Evolutionary conservation across 495 filamentous ascomycete species (phyloP).

Genomic region (Letharia lupina): DNA sequence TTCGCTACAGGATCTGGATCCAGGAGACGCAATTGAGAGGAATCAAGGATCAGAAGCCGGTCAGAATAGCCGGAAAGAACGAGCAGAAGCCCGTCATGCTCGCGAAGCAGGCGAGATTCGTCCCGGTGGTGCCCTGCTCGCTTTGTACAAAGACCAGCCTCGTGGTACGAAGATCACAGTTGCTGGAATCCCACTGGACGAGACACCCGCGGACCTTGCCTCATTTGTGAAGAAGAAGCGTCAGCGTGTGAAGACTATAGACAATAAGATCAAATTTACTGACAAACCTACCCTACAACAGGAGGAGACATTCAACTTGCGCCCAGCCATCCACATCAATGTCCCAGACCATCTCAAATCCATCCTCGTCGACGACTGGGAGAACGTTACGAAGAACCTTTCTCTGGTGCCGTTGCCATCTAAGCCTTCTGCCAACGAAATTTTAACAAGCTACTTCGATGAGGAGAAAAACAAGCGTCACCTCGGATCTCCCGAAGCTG

Average conservation of each 20-base stretch:
- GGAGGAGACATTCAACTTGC: slow-evolving; percentile 76
- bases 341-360: slow-evolving; percentile 80
- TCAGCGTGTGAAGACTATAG: neutral
- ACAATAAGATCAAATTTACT: slow-evolving; percentile 7
- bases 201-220: slow-evolving; percentile 9
- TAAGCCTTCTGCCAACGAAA: slow-evolving; percentile 60
- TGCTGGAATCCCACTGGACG: slow-evolving; percentile 10
- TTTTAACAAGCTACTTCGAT: slow-evolving; percentile 69
- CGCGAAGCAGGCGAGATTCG: neutral
- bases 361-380: slow-evolving; percentile 94
- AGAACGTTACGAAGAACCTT: slow-evolving; percentile 91
- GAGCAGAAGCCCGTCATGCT: slow-evolving; percentile 1
- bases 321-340: slow-evolving; percentile 72
- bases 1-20: neutral
- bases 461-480: slow-evolving; percentile 59
- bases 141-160: neutral
- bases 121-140: neutral
- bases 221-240: slow-evolving; percentile 5
- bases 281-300: slow-evolving; percentile 30
- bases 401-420: slow-evolving; percentile 77
- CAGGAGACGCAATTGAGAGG: neutral
- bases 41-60: neutral
- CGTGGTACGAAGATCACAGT: neutral
- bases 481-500: slow-evolving; percentile 56
- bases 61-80: neutral